These are phyloP conservation scores for Fusarium illudens DNA, from an alignment of 2,329 filamentous ascomycete genomes.

Conservation along the genomic window DNA sequence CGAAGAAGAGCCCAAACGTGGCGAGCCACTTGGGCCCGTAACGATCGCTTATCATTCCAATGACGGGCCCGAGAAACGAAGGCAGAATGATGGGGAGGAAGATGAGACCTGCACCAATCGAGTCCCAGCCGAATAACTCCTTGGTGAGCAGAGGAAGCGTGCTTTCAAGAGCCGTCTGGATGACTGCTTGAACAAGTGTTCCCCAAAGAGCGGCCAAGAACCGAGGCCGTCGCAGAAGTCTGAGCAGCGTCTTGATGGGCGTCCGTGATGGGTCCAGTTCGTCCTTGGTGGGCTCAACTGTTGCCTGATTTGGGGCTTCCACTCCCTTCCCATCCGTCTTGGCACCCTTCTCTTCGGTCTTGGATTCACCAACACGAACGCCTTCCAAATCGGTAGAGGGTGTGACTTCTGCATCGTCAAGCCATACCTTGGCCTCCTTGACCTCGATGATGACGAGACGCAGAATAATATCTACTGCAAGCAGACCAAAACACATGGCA, in stretches of 20 bases:
- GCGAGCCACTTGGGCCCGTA: conserved; percentile 49
- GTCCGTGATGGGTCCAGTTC: conserved; percentile 5
- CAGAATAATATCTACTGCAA: conserved; percentile 46
- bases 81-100: conserved; percentile 47
- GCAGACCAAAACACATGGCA: conserved; percentile 48
- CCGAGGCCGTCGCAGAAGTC: conserved; percentile 44
- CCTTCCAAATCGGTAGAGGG: conserved; percentile 1
- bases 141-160: conserved; percentile 46
- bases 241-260: conserved; percentile 37
- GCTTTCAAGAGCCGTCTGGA: conserved; percentile 47
- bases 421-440: conserved; percentile 45
- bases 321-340: too few species aligned
- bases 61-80: conserved; percentile 43
- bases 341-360: too few species aligned
- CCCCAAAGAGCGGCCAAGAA: conserved; percentile 47
- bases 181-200: conserved; percentile 46
- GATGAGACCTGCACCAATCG: conserved; percentile 47
- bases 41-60: conserved; percentile 45
- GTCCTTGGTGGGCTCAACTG: conserved; percentile 2
- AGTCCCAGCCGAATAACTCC: conserved; percentile 45
- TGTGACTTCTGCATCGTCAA: conserved; percentile 8
- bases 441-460: conserved; percentile 47
- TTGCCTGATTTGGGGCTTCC: not conserved
- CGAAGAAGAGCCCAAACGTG: conserved; percentile 45
- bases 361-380: not conserved